A percentile compares a stretch with the other conserved stretches of the same genome.
Evolutionary conservation across 352 stramenopile species (phyloP).

Genomic region (Phytophthora sansomeana): DNA sequence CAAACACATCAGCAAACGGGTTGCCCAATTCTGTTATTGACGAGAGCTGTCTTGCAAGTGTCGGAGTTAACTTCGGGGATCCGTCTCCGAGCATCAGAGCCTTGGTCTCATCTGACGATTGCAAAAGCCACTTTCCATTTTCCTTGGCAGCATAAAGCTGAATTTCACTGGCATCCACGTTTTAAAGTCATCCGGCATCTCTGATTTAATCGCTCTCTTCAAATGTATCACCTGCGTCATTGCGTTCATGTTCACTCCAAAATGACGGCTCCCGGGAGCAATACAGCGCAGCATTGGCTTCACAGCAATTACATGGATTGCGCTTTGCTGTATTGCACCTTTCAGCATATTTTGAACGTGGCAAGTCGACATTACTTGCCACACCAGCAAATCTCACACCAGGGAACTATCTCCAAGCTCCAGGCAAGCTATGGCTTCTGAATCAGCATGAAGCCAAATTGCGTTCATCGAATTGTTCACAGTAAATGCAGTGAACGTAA

Average conservation of each 20-base stretch:
- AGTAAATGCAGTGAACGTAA: not conserved
- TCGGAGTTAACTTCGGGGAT: not conserved
- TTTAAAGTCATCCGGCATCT: not conserved
- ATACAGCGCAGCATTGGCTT: conserved; percentile 3
- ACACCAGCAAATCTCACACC: not conserved
- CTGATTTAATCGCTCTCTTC: not conserved
- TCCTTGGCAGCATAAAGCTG: not conserved
- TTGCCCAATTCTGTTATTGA: not conserved
- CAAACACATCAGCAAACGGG: not conserved
- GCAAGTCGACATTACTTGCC: not conserved
- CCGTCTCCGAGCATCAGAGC: not conserved
- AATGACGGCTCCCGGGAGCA: not conserved
- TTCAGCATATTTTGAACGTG: not conserved
- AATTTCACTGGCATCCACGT: not conserved
- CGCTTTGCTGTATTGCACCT: not conserved
- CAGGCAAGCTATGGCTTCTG: not conserved
- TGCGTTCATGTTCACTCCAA: not conserved
- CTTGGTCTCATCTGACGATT: not conserved
- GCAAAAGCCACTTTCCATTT: not conserved
- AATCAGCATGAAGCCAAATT: not conserved
- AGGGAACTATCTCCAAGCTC: not conserved
- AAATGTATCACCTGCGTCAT: not conserved
- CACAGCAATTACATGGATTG: not conserved
- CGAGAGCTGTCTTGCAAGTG: not conserved
- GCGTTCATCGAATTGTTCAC: not conserved